Base-by-base conservation (phyloP, 2,329 filamentous ascomycete species). In the Aphanocladium album region DNA sequence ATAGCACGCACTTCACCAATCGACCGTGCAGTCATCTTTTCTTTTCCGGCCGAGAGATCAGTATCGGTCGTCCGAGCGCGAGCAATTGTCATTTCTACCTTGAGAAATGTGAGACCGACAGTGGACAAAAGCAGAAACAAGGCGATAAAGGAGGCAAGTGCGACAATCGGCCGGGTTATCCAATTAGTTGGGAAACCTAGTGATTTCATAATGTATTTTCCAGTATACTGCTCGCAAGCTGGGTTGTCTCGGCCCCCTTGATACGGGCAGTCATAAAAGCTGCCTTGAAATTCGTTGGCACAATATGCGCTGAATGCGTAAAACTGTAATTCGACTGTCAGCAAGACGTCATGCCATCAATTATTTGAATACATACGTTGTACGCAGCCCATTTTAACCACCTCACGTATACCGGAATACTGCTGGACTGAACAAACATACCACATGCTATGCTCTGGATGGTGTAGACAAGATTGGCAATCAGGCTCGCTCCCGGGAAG, bases 401-500 rank as follows among this genome's bases (percentile, higher is more conserved):
- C 60, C 89, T 80, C n/a, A 91, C 84, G 66, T 91, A 93, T 1
- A 92, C 78, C 0, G 89, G 88, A 3, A 93, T 89, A 5, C 86
- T 85, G 57, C 89, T 84, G 12, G 81, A 80, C 70, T 92, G 89
- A 16, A 92, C 84, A 65, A 93, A 92, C 71, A 88, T 91, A 1
- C 89, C 89, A 64, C 89, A 91, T 0, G 86, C 86, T 76, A 91
- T 85, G 2, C 83, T 88, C 68, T 93, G 89, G 21, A 92, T 65
- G 0, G 89, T 93, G 66, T 87, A 92, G 0, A 80, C 82, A 52
- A 92, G 73, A 66, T 93, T 93, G 11, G 84, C 88, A 51, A 91
- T 85, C 25, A 93, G 70, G 67, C 85, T 89, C 0, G 89, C 89
- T 0, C 85, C 85, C 0, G 89, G 81, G 68, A 93, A 92, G 63